These are phyloP conservation scores for Fusarium nanum DNA, from an alignment of 2,329 filamentous ascomycete genomes.

Conservation along the genomic window DNA sequence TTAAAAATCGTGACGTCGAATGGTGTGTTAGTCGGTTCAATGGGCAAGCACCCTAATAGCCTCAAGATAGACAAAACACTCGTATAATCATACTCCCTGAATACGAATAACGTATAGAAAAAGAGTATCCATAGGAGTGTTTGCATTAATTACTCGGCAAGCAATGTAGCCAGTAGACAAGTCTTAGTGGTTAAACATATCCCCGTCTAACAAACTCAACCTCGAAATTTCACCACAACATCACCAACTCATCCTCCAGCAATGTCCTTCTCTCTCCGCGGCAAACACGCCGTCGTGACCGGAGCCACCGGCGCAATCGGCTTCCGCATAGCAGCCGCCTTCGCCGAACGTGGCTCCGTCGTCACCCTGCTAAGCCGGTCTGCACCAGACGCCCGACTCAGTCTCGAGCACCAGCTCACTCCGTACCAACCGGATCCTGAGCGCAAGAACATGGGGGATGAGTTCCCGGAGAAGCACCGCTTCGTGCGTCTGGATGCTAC, in stretches of 20 bases:
- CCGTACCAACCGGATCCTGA: slow-evolving; percentile 37
- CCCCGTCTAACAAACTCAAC: neutral
- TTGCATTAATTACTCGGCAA: neutral
- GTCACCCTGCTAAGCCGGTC: slow-evolving; percentile 72
- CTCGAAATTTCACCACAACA: slow-evolving; percentile 18
- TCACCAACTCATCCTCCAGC: slow-evolving; percentile 1
- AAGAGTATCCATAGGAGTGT: too few relatives aligned
- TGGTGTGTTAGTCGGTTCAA: neutral
- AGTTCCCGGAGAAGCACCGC: slow-evolving; percentile 45
- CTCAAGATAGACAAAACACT: neutral
- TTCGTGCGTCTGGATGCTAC: slow-evolving; percentile 53
- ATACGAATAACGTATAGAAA: too few relatives aligned
- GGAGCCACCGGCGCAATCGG: slow-evolving; percentile 80
- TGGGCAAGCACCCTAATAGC: neutral
- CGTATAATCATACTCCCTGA: neutral
- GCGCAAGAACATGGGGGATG: neutral
- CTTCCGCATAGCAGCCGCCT: slow-evolving; percentile 72
- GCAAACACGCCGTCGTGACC: slow-evolving; percentile 70
- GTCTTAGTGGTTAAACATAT: neutral
- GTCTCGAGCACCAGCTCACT: slow-evolving; percentile 50
- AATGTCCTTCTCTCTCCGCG: slow-evolving; percentile 54
- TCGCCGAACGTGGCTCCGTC: slow-evolving; percentile 70
- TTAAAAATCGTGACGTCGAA: slow-evolving; percentile 19
- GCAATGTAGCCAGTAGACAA: neutral
- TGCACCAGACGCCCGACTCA: slow-evolving; percentile 57